Base-by-base conservation (phyloP, 2,329 filamentous ascomycete genomes). In the Trichocomaceae sp. region DNA sequence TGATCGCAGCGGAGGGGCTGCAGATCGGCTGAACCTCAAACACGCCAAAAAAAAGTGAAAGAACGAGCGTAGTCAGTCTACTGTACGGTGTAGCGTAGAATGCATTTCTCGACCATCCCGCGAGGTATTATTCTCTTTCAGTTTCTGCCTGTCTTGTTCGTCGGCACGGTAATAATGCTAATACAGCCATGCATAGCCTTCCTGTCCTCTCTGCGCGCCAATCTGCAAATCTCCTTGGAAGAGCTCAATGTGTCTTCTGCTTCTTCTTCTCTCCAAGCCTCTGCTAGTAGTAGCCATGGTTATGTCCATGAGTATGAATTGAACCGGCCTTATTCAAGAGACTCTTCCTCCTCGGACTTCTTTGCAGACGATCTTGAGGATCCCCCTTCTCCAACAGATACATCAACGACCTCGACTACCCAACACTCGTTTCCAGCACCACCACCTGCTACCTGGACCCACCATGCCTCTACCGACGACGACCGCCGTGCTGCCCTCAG, bases 131-230 rank as follows among this genome's bases (percentile, higher is more conserved):
- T 39, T n/a, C 35, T 39, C n/a, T 5, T 17, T n/a, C 13, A 39
- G 2, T 2, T 4, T 17, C 10, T 13, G 15, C 7, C 12, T 37
- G 9, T 5, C 33, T 15, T 35, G 13, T 15, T 35, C 41, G 17
- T 4, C 3, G 7, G 7, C 23, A 4, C 3, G 23, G 23, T 26
- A 26, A 29, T 29, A 2, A 35, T 35, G 31, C 31, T 35, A 35
- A 35, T 35, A 35, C 31, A 3, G 12, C 31, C 26, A 29, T 35
- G 31, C 1, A 31, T 70, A 93, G 88, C 88, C 23, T 93, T 93
- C 76, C 86, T 93, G 72, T 86, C 84, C 54, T 92, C 89, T 62
- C 79, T 93, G 15, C 84, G 87, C 62, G 87, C 87, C 60, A 93
- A 93, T 66, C 81, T 93, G 54, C 84, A 85, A 63, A 83, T 92